These are phyloP conservation scores for Apiospora marii DNA, from an alignment of 2,329 filamentous ascomycete species.

Conservation along the genomic window DNA sequence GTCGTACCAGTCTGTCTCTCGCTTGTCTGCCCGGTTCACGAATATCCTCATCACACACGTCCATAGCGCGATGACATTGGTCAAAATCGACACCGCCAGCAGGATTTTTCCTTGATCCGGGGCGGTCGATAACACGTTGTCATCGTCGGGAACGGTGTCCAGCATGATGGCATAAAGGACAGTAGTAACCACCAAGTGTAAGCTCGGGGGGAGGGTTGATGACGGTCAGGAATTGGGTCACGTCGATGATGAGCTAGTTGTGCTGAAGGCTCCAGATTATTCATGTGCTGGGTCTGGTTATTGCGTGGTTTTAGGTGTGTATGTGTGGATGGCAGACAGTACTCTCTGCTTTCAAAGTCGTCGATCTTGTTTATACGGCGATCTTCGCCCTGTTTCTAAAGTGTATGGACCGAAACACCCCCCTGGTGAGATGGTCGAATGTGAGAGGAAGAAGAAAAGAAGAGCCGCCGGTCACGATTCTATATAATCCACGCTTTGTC, in stretches of 20 bases:
- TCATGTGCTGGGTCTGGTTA: not conserved
- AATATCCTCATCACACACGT: constrained; percentile 45
- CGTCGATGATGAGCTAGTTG: not conserved
- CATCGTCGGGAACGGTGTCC: not conserved
- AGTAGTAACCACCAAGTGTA: not conserved
- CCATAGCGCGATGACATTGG: constrained; percentile 42
- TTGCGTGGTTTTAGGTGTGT: not conserved
- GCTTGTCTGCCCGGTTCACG: constrained; percentile 38
- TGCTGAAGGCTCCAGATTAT: not conserved
- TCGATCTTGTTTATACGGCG: constrained; percentile 5
- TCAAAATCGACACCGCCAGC: constrained; percentile 45
- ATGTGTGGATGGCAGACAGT: not conserved
- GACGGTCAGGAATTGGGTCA: not conserved
- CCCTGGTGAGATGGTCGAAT: not conserved
- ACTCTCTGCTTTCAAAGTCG: constrained; percentile 1
- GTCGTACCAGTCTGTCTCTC: constrained; percentile 42
- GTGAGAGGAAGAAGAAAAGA: not conserved
- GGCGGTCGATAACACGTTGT: not conserved
- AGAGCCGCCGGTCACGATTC: not conserved
- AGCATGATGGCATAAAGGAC: constrained; percentile 4
- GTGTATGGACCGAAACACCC: constrained; percentile 9
- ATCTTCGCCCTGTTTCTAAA: constrained; percentile 10
- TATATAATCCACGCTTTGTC: not conserved
- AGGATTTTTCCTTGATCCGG: constrained; percentile 32
- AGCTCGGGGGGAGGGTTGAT: not conserved